A percentile compares a stretch with the other conserved stretches of the same genome.
Conservation (phyloP, 1,139 yeast genomes). For the Hansenula lynferdii region DNA sequence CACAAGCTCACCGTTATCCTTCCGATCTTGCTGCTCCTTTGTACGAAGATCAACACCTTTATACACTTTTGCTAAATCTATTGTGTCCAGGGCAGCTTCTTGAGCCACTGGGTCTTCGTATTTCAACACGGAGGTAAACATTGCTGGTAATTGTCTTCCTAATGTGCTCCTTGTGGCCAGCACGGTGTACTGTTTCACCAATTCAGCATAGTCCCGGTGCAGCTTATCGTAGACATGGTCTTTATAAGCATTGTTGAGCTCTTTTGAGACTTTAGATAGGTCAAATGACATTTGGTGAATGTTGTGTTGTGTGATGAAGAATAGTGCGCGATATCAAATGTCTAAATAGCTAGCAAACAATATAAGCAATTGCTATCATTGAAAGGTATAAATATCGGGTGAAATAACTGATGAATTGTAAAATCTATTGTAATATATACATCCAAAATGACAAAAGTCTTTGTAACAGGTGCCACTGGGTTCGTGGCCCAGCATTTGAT, state of each 20-base stretch:
- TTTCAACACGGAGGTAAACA: constrained; percentile 12
- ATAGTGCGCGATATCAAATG: not conserved
- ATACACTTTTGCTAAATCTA: constrained; percentile 29
- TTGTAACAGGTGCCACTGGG: constrained; percentile 47
- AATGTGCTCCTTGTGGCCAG: not conserved
- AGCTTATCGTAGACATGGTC: not conserved
- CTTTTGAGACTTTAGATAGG: not conserved
- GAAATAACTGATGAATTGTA: too few relatives aligned
- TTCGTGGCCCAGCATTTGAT: constrained; percentile 44
- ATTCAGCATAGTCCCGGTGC: not conserved
- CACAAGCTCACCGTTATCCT: not conserved
- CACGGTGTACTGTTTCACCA: not conserved
- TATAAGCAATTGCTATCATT: too few relatives aligned
- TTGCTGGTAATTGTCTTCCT: not conserved
- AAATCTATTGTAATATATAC: too few relatives aligned
- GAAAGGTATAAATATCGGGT: too few relatives aligned
- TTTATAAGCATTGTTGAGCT: constrained; percentile 1
- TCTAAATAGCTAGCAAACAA: too few relatives aligned
- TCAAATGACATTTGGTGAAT: not conserved
- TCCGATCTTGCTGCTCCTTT: constrained; percentile 19
- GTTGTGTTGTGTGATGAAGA: not conserved
- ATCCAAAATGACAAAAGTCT: constrained; percentile 20
- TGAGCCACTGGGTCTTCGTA: constrained; percentile 19
- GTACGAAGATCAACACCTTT: constrained; percentile 33
- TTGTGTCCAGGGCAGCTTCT: constrained; percentile 29